Evolutionary conservation across 2,329 filamentous ascomycete genomes (phyloP).

Genomic region (Ophiostoma tasmaniense): DNA sequence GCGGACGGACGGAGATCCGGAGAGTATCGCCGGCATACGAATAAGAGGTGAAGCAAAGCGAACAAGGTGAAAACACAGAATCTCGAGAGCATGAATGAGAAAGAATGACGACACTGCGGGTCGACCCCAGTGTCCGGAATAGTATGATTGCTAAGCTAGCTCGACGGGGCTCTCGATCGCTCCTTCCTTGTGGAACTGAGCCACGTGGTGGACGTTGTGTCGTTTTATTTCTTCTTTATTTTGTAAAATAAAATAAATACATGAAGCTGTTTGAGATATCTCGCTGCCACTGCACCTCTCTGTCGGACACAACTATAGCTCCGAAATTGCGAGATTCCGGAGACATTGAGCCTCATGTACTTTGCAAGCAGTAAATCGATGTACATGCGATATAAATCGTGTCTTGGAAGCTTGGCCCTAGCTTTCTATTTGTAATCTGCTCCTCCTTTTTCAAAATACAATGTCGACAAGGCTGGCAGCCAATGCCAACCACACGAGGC

Average conservation of each 20-base stretch:
- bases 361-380: neutral
- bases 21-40: neutral
- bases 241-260: neutral
- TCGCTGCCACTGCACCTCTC: neutral
- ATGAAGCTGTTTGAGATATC: neutral
- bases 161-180: no score
- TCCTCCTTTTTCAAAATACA: neutral
- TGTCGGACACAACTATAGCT: neutral
- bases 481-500: neutral
- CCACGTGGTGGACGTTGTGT: neutral
- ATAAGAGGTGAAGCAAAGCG: neutral
- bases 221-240: neutral
- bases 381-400: neutral
- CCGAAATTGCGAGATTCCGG: neutral
- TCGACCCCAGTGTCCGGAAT: neutral
- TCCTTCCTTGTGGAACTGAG: neutral
- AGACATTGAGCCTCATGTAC: neutral
- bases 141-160: neutral
- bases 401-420: neutral
- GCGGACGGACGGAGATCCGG: neutral
- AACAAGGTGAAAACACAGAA: neutral
- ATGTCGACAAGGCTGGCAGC: neutral
- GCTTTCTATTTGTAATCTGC: neutral
- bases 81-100: neutral
- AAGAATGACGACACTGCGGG: neutral